Evolutionary conservation across 225 moss, liverwort and hornwort genomes (phyloP).

Genomic region (Lunularia cruciata): DNA sequence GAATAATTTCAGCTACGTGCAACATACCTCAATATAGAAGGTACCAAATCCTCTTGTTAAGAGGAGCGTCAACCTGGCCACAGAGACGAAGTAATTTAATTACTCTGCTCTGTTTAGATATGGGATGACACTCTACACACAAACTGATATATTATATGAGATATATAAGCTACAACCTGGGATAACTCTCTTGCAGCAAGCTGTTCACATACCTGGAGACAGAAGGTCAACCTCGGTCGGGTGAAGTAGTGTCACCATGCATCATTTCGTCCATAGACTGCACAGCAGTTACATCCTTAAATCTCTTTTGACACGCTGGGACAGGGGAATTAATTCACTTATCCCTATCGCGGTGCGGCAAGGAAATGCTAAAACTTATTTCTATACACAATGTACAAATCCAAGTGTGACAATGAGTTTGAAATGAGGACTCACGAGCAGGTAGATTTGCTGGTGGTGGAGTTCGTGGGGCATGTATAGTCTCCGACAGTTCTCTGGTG

Average conservation of each 20-base stretch:
- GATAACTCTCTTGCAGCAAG: background rate
- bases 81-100: background rate
- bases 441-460: constrained; percentile 19
- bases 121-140: too few relatives aligned
- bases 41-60: background rate
- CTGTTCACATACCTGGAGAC: background rate
- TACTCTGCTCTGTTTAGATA: background rate
- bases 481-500: constrained; percentile 13
- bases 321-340: background rate
- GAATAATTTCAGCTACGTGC: constrained; percentile 1
- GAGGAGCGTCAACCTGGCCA: background rate
- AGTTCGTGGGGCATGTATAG: constrained; percentile 24
- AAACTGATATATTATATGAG: too few relatives aligned
- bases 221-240: background rate
- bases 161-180: too few relatives aligned
- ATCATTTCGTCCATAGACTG: constrained; percentile 25
- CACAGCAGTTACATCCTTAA: background rate
- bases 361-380: background rate
- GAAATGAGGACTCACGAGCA: constrained; percentile 15
- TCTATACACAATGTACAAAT: background rate
- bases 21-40: background rate
- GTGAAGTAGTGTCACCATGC: constrained; percentile 1
- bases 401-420: background rate
- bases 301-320: background rate
- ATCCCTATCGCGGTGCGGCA: background rate